Base-by-base conservation (phyloP, 768 basidiomycete genomes). In the Amanita fuliginea region DNA sequence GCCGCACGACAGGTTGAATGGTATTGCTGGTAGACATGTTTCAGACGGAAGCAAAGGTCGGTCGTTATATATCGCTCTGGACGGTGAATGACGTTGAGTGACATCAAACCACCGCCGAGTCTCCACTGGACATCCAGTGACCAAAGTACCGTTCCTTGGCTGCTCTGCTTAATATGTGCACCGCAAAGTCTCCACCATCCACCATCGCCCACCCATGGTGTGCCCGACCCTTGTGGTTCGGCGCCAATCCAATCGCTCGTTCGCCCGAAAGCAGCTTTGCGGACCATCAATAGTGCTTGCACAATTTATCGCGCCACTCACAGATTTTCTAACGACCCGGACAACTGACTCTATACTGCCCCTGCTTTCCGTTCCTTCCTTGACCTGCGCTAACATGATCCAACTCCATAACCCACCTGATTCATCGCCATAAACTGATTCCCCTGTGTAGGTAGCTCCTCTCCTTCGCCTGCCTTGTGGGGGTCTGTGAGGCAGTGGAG, bases 201-300 rank as follows among this genome's bases (percentile, higher is more conserved):
- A 92, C 67, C 80, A 91, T 79, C 2, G 82, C 83, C 89, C 88
- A 92, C 21, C 84, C 86, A 47, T 81, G 81, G 54, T 76, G 73
- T 51, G 72, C 70, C 24, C 74, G 68, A 30, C 75, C 74, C 59
- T 78, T 80, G 26, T 75, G 68, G 51, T 86, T 87, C 16, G 77
- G 75, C 3, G 83, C 78, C 10, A 89, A 67, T 11, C 69, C 60
- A 26, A 87, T 57, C 8, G 80, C 78, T 1, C 85, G 83, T 10
- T 75, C 64, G 51, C 69, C 63, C 21, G 67, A 70, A 46, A 85
- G 64, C 14, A 89, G 67, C 86, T 88, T 46, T 8, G 14, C 35
- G 13, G n/a, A 37, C 43, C 26, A 40, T 50, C 7, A 51, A 47
- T 13, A 41, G 14, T 19, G 26, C 33, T 39, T 5, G 42, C 42